Base-by-base conservation (phyloP, 768 basidiomycete species). In the Hygrocybe punicea region DNA sequence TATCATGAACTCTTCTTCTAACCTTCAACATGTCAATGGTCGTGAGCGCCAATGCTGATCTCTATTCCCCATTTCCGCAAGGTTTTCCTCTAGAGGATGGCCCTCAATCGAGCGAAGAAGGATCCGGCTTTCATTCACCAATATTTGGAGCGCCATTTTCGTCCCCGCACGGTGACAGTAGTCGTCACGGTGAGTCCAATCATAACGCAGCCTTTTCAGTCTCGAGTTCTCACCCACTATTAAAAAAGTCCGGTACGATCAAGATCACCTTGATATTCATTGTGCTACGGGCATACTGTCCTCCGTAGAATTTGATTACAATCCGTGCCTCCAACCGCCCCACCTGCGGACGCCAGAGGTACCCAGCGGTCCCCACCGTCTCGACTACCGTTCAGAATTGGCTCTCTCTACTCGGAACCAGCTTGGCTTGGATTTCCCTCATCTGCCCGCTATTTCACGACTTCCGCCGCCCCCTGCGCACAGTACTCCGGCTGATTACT, bases 71-170 rank as follows among this genome's bases (percentile, higher is more conserved):
- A 16, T 84, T 83, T 70, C 80, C 79, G 49, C 73, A 76, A 55
- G 60, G 66, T 57, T 77, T 81, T 69, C 73, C 78, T 58, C 71
- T 77, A 57, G 87, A 87, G 67, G 86, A 88, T 65, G 81, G 84
- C 37, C 79, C 80, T 44, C 85, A 84, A 71, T 87, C 85, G 21
- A 86, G 84, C 69, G 87, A 89, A 67, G 87, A 88, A 65, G 83
- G 85, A 66, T 89, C 87, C 52, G 87, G 85, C 58, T 72, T 89
- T 21, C 86, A 87, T 64, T 89, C 88, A 2, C 87, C 89, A 62
- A 79, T 84, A 52, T 85, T 86, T 71, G 76, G 75, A 55, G 68
- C 79, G 49, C 73, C 75, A 24, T 78, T 74, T 62, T 73, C 77
- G 69, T 69, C 76, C 60, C 69, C 73, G 55, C 75, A 77, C 74